phyloP scores from a whole-genome alignment of 352 stramenopile genomes.

The Peronospora belbahrii region DNA sequence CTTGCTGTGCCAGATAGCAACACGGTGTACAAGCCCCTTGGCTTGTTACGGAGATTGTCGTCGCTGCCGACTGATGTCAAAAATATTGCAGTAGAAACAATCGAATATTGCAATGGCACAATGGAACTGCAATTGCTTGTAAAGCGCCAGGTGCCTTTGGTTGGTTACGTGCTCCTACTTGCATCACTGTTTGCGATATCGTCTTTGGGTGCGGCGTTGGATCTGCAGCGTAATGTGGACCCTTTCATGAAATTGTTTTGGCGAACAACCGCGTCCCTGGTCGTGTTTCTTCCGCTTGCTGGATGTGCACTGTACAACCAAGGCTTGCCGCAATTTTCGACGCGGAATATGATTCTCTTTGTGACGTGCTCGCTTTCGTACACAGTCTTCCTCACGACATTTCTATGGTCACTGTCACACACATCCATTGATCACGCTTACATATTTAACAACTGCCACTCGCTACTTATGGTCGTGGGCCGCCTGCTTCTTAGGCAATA shows the following conservation, averaged over 20 bases:
- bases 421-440: constrained; percentile 80
- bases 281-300: constrained; percentile 64
- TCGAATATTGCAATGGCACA: constrained; percentile 53
- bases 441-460: constrained; percentile 87
- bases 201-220: constrained; percentile 63
- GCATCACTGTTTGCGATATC: constrained; percentile 67
- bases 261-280: constrained; percentile 62
- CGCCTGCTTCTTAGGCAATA: constrained; percentile 50
- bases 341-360: constrained; percentile 54
- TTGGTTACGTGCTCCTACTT: constrained; percentile 70
- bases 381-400: constrained; percentile 74
- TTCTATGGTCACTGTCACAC: constrained; percentile 65
- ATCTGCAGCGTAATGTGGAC: constrained; percentile 62
- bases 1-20: constrained; percentile 60
- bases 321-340: constrained; percentile 50
- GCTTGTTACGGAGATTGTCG: constrained; percentile 49
- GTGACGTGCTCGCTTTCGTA: constrained; percentile 60
- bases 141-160: constrained; percentile 61
- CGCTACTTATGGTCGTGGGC: constrained; percentile 66
- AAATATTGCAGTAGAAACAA: constrained; percentile 64
- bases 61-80: constrained; percentile 62
- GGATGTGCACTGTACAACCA: constrained; percentile 42
- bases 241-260: constrained; percentile 83
- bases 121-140: constrained; percentile 70
- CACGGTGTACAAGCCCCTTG: constrained; percentile 44